Evolutionary conservation across 2,329 filamentous ascomycete species (phyloP).

Genomic region (Hortaea werneckii): DNA sequence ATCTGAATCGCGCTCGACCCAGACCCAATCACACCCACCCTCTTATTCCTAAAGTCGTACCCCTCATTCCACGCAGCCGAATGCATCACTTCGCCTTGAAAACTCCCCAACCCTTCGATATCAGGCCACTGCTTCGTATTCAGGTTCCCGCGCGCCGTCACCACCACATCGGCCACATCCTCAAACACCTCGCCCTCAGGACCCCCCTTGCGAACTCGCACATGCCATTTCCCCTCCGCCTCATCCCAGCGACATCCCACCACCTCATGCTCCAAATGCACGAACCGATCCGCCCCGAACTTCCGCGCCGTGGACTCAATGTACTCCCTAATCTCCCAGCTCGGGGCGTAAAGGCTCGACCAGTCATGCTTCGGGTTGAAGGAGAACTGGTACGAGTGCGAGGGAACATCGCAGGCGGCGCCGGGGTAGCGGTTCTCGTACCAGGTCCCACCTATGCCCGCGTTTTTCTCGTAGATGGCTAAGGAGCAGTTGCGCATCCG

Average conservation of each 20-base stretch:
- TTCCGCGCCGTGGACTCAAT: constrained; percentile 30
- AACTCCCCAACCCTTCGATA: constrained; percentile 26
- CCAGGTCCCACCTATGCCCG: constrained; percentile 32
- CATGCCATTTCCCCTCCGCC: constrained; percentile 26
- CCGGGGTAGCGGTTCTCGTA: constrained; percentile 34
- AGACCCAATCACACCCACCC: constrained; percentile 24
- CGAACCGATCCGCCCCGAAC: constrained; percentile 29
- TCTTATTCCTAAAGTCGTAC: constrained; percentile 22
- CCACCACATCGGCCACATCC: constrained; percentile 28
- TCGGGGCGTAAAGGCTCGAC: constrained; percentile 28
- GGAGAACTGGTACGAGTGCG: constrained; percentile 27
- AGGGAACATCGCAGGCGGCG: constrained; percentile 34
- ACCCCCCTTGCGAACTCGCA: constrained; percentile 21
- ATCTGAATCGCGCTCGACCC: constrained; percentile 32
- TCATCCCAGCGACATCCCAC: constrained; percentile 31
- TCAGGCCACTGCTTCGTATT: constrained; percentile 26
- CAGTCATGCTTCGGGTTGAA: constrained; percentile 25
- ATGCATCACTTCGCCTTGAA: constrained; percentile 27
- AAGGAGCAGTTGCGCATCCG: constrained; percentile 29
- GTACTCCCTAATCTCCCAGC: constrained; percentile 34
- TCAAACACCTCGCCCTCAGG: constrained; percentile 15
- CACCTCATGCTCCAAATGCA: constrained; percentile 31
- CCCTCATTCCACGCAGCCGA: constrained; percentile 23
- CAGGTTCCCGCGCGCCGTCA: constrained; percentile 19
- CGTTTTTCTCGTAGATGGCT: constrained; percentile 34